Evolutionary conservation across 2,329 filamentous ascomycete genomes (phyloP).

Genomic region (Albifimbria verrucaria): DNA sequence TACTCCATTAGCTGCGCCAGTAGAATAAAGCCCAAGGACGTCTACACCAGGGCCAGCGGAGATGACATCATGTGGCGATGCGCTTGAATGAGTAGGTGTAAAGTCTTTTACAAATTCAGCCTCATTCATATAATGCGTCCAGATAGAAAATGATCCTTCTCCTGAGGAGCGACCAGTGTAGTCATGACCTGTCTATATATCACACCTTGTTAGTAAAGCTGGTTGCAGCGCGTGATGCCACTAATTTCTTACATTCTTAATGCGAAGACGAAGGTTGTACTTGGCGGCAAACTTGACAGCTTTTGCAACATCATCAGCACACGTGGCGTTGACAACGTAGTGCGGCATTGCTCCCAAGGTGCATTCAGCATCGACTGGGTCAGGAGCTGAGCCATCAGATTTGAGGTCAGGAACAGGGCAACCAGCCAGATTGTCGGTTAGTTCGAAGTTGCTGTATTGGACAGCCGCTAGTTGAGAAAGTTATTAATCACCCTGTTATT

Average conservation of each 20-base stretch:
- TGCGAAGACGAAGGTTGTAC: slow-evolving; percentile 4
- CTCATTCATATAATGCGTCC: not conserved
- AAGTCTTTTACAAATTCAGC: not conserved
- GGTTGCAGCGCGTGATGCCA: too few relatives aligned
- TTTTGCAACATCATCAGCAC: not conserved
- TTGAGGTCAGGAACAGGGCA: slow-evolving; percentile 2
- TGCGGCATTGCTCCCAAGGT: slow-evolving; percentile 1
- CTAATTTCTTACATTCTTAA: slow-evolving; percentile 4
- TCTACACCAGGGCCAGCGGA: not conserved
- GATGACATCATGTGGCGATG: not conserved
- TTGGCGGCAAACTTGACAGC: slow-evolving; percentile 2
- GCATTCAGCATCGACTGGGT: not conserved
- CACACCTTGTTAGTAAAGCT: too few relatives aligned
- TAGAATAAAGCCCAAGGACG: not conserved
- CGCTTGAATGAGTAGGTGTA: not conserved
- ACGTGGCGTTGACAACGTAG: slow-evolving; percentile 5
- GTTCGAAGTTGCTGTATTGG: slow-evolving; percentile 3
- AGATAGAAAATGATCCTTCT: slow-evolving; percentile 2
- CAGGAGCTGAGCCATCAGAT: slow-evolving; percentile 2
- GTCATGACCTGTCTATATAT: not conserved
- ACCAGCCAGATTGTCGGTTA: not conserved
- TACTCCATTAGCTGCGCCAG: not conserved
- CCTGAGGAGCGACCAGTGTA: slow-evolving; percentile 1
- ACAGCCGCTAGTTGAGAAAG: not conserved
- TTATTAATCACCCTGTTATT: not conserved